phyloP scores from a whole-genome alignment of 352 stramenopile species.

The Phytopythium chamaehyphon region DNA sequence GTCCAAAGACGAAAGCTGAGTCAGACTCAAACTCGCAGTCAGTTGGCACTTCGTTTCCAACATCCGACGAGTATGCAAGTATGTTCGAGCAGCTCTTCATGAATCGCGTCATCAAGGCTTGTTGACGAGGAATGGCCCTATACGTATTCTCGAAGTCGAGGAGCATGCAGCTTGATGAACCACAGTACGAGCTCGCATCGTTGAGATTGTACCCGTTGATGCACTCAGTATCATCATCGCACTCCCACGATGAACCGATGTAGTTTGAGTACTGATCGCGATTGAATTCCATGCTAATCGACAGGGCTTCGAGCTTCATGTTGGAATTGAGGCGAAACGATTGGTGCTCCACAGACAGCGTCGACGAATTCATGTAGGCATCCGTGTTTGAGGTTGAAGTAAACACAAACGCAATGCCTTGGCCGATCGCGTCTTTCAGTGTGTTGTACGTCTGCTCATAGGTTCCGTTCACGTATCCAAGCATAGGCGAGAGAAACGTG shows the following conservation, averaged over 20 bases:
- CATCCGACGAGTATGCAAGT: constrained; percentile 7
- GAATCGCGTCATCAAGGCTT: constrained; percentile 12
- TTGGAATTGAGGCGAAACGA: constrained; percentile 12
- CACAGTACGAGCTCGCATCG: constrained; percentile 8
- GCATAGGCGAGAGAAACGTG: constrained; percentile 6
- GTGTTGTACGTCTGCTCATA: constrained; percentile 3
- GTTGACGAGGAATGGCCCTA: constrained; percentile 1
- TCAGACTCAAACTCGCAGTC: constrained; percentile 3
- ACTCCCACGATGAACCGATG: constrained; percentile 2
- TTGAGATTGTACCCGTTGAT: constrained; percentile 9
- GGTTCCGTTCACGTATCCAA: constrained; percentile 20
- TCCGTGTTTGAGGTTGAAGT: not conserved
- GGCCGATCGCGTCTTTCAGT: constrained; percentile 8
- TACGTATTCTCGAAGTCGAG: constrained; percentile 6
- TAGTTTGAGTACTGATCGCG: constrained; percentile 9
- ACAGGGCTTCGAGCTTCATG: constrained; percentile 12
- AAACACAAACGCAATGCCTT: constrained; percentile 9
- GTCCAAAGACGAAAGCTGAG: constrained; percentile 13
- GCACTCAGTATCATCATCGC: constrained; percentile 7
- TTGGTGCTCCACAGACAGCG: not conserved
- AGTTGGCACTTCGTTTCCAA: constrained; percentile 4
- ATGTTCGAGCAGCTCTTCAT: constrained; percentile 2
- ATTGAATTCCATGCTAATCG: constrained; percentile 7
- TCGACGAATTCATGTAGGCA: constrained; percentile 5
- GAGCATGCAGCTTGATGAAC: constrained; percentile 10